Conservation (phyloP, 139 green algal genomes). For the Micromonas pusilla region DNA sequence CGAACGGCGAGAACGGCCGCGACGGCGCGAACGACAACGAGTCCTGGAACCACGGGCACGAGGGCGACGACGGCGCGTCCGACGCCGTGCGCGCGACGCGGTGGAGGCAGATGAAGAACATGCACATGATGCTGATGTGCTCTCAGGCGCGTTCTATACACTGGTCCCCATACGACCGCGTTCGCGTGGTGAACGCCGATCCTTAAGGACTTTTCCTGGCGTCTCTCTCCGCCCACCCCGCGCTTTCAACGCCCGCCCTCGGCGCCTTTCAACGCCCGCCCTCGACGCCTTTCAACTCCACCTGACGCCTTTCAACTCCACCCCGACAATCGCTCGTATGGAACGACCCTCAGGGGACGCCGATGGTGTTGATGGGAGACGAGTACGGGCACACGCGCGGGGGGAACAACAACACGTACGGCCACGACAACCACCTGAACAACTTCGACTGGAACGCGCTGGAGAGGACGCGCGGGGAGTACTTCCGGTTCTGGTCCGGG, state of each 20-base stretch:
- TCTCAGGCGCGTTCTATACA: too few species aligned
- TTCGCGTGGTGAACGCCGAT: too few species aligned
- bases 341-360: conserved; percentile 58
- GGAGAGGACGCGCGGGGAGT: conserved; percentile 37
- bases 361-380: conserved; percentile 91
- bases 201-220: too few species aligned
- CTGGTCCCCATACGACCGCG: too few species aligned
- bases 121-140: conserved; percentile 75
- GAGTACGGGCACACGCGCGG: conserved; percentile 70
- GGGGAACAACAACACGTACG: conserved; percentile 99
- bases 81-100: conserved; percentile 47
- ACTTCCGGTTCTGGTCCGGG: conserved; percentile 45
- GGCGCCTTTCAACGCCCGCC: too few species aligned
- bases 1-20: conserved; percentile 65
- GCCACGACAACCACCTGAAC: conserved; percentile 73
- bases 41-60: conserved; percentile 92
- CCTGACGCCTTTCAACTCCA: too few species aligned
- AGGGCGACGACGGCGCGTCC: conserved; percentile 70
- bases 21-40: conserved; percentile 97
- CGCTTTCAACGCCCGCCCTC: too few species aligned
- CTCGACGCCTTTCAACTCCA: too few species aligned
- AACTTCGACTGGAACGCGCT: conserved; percentile 62
- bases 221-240: too few species aligned
- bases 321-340: conserved; percentile 59
- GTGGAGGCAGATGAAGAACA: conserved; percentile 84